These are phyloP conservation scores for Solanum chaucha DNA, from an alignment of 257 asterid genomes.

Conservation along the genomic window DNA sequence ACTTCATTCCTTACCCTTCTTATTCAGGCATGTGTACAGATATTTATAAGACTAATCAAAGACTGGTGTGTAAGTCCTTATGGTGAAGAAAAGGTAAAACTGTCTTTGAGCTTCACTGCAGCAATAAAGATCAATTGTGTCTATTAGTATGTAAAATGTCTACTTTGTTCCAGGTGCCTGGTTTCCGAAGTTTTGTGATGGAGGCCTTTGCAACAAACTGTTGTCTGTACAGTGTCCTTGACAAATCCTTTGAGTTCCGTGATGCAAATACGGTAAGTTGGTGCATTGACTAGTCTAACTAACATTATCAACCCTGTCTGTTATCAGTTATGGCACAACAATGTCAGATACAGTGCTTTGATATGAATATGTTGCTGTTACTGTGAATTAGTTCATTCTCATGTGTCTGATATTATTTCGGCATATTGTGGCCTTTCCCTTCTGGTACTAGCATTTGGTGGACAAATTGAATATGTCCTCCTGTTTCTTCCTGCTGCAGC, in stretches of 20 bases:
- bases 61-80: slow-evolving; percentile 71
- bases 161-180: slow-evolving; percentile 69
- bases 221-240: slow-evolving; percentile 87
- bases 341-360: background rate
- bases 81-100: slow-evolving; percentile 66
- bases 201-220: slow-evolving; percentile 77
- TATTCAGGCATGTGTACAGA: slow-evolving; percentile 81
- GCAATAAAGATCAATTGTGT: background rate
- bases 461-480: background rate
- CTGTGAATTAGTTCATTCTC: background rate
- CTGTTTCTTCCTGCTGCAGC: background rate
- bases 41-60: slow-evolving; percentile 73
- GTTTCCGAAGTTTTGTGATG: slow-evolving; percentile 65
- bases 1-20: background rate
- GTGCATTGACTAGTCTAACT: background rate
- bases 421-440: background rate
- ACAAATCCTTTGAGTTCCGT: slow-evolving; percentile 77
- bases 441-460: background rate
- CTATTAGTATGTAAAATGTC: slow-evolving; percentile 9
- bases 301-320: background rate
- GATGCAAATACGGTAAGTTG: slow-evolving; percentile 94
- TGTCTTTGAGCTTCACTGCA: background rate
- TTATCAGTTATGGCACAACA: background rate
- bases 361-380: background rate
- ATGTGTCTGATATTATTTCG: background rate